Evolutionary conservation across 306 rosid species (phyloP).

Genomic region (Rubus parviflorus): DNA sequence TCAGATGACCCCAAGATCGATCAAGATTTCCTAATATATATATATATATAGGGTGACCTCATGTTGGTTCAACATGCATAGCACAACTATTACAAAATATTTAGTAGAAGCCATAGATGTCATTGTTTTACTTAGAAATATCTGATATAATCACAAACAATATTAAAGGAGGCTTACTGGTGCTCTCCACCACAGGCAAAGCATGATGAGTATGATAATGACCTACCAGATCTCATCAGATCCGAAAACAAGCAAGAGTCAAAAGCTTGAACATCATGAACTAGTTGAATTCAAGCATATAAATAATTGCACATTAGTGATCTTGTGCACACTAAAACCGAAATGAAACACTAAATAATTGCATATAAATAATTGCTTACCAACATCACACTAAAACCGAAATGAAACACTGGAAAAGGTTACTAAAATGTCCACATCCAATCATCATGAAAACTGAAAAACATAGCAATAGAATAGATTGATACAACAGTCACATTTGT

Average conservation of each 20-base stretch:
- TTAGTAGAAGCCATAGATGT: background rate
- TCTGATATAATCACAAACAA: background rate
- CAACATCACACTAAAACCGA: background rate
- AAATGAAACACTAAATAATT: too few species aligned
- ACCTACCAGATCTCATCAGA: background rate
- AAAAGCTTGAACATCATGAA: background rate
- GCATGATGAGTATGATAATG: background rate
- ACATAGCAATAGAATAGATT: background rate
- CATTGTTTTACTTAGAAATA: background rate
- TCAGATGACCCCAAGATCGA: background rate
- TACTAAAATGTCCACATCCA: background rate
- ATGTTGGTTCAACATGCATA: background rate
- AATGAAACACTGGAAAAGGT: background rate
- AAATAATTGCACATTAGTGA: background rate
- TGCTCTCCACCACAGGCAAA: background rate
- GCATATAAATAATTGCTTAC: too few species aligned
- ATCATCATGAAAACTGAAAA: background rate
- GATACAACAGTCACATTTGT: conserved; percentile 7
- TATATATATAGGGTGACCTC: background rate
- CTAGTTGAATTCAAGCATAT: background rate
- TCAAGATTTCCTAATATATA: background rate
- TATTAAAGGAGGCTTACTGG: background rate
- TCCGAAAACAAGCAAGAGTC: background rate
- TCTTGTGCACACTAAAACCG: background rate
- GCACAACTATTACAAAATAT: background rate